Base-by-base conservation (phyloP, 352 stramenopile genomes). In the Saprolegnia diclina region DNA sequence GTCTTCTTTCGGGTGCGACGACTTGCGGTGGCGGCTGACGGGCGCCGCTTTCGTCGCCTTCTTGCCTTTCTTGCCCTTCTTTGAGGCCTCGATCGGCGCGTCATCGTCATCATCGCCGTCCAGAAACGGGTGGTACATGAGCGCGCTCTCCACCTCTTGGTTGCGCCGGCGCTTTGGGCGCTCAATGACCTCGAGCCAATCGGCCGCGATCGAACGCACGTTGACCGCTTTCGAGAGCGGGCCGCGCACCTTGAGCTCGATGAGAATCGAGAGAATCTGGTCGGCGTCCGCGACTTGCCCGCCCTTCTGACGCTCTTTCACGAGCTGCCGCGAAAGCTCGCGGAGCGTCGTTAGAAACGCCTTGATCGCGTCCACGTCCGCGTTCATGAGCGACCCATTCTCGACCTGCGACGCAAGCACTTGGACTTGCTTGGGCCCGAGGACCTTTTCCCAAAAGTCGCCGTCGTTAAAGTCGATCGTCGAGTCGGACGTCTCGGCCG, bases 381-480 rank as follows among this genome's bases (percentile, higher is more conserved):
- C 87, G 48, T 75, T 81, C 11, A 80, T 79, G 0, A 92, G 73
- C 82, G 77, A 88, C 5, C 85, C 83, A 77, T 96, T 89, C 61
- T 95, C 87, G 5, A 97, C 84, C 64, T 94, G 92, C 10, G 85
- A 89, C 81, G 95, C 91, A 32, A 97, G 72, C 65, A 90, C 71
- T 50, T 97, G 87, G 7, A 92, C 87, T 52, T 79, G 82, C 64
- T 96, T 94, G 18, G 86, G 86, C 5, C 87, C 88, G 37, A 95
- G 76, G 9, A 96, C 88, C 73, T 97, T 95, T 64, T 96, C 88
- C 87, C 87, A 95, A 37, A 96, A 94, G 61, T 94, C 85, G n/a
- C 93, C 87, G 57, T 95, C 88, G 53, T 96, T 93, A 52, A 94
- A 93, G 73, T 96, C 88, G 57, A 95, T 95, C 21, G 82, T 94